A percentile compares a stretch with the other conserved stretches of the same genome.
Conservation (phyloP, 2,329 filamentous ascomycete species). For the Coniochaeta sp. region DNA sequence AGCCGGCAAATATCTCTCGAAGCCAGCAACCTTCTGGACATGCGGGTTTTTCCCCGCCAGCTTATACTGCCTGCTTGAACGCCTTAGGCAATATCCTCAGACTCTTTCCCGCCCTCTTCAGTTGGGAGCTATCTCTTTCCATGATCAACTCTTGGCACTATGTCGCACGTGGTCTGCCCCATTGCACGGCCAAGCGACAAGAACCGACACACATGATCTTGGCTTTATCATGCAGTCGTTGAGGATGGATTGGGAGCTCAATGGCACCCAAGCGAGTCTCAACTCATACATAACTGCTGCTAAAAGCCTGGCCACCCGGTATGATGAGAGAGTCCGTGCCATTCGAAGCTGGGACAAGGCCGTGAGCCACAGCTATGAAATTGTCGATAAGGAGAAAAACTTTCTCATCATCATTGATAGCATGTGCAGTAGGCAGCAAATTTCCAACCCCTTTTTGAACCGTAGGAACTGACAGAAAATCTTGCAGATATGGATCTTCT, state of each 20-base stretch:
- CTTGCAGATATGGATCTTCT: slow-evolving; percentile 25
- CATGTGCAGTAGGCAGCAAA: slow-evolving; percentile 21
- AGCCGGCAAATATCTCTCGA: slow-evolving; percentile 2
- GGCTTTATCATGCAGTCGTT: background rate
- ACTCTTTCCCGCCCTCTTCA: background rate
- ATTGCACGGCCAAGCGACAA: background rate
- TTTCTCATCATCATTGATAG: slow-evolving; percentile 33
- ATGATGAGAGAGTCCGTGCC: background rate
- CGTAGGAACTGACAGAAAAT: background rate
- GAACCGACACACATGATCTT: background rate
- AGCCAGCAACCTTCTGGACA: slow-evolving; percentile 1
- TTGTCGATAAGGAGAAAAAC: slow-evolving; percentile 17
- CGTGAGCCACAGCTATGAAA: background rate
- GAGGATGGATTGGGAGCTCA: background rate
- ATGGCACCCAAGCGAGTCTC: background rate
- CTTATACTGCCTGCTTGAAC: background rate
- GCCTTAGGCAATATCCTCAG: background rate
- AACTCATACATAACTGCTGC: background rate
- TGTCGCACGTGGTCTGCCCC: background rate
- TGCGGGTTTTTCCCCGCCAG: background rate
- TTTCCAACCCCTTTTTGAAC: background rate
- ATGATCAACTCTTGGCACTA: background rate
- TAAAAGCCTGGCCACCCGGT: background rate
- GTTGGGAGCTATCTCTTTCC: background rate
- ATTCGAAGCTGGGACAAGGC: background rate